Conservation (phyloP, 768 basidiomycete genomes). For the Trametes cubensis region DNA sequence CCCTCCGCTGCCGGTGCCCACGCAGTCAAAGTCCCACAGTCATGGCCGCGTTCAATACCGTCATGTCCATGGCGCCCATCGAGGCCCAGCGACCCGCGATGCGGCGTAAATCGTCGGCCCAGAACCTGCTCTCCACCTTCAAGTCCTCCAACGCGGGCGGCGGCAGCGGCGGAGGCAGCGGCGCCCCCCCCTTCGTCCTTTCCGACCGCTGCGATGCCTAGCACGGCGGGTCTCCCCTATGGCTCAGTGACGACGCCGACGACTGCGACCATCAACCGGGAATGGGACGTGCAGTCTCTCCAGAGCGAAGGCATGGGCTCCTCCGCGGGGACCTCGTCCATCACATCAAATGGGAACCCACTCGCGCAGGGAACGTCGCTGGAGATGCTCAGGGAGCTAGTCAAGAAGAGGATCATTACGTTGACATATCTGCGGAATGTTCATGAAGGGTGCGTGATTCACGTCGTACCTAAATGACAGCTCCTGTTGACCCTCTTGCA, state of each 20-base stretch:
- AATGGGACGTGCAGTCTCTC: constrained; percentile 75
- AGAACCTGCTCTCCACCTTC: constrained; percentile 80
- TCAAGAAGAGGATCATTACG: constrained; percentile 84
- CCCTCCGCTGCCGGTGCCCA: constrained; percentile 18
- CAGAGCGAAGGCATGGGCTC: constrained; percentile 46
- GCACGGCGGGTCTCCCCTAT: constrained; percentile 16
- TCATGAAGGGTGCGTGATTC: constrained; percentile 73
- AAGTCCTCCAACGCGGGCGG: constrained; percentile 39
- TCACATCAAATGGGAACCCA: constrained; percentile 22
- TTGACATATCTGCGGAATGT: constrained; percentile 84
- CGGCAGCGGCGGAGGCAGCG: constrained; percentile 3
- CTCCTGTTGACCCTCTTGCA: constrained; percentile 1
- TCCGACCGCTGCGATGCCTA: constrained; percentile 26
- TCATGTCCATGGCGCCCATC: constrained; percentile 33
- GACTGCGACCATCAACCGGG: constrained; percentile 46
- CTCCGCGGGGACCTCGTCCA: constrained; percentile 13
- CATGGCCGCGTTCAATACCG: constrained; percentile 32
- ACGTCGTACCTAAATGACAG: background rate
- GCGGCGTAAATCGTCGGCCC: constrained; percentile 85
- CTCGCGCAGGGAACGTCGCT: constrained; percentile 64
- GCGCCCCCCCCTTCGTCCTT: constrained; percentile 24
- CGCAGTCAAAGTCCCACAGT: constrained; percentile 18
- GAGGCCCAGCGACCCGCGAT: constrained; percentile 50
- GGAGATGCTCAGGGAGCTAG: constrained; percentile 76
- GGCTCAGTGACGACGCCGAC: constrained; percentile 31